These are phyloP conservation scores for Collybia sp. DNA, from an alignment of 768 basidiomycete genomes.

Conservation along the genomic window DNA sequence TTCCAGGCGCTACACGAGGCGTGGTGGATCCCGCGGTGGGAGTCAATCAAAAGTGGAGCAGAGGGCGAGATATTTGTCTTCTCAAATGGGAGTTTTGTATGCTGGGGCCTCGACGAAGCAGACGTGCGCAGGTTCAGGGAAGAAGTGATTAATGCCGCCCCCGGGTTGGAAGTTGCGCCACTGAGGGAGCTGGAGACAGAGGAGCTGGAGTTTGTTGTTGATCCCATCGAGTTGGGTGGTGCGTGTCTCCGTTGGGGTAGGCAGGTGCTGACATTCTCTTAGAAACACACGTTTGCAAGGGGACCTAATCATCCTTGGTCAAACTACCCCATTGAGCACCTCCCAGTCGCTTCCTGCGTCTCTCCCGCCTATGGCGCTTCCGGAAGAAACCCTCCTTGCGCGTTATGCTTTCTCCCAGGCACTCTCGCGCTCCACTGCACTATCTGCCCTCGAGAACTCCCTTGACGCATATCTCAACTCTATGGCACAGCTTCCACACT, in stretches of 20 bases:
- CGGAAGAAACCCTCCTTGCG: constrained; percentile 70
- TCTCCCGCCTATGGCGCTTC: constrained; percentile 51
- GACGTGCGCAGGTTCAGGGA: constrained; percentile 66
- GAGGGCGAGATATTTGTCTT: constrained; percentile 89
- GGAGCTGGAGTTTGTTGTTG: constrained; percentile 89
- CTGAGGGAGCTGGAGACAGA: constrained; percentile 76
- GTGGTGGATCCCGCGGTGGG: constrained; percentile 78
- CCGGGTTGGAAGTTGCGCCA: constrained; percentile 57
- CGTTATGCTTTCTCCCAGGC: constrained; percentile 93
- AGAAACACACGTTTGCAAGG: constrained; percentile 88
- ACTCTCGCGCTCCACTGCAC: constrained; percentile 81
- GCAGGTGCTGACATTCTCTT: constrained; percentile 8
- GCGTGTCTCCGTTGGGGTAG: constrained; percentile 10
- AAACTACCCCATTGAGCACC: constrained; percentile 54
- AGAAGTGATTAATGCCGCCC: constrained; percentile 51
- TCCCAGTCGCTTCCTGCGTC: constrained; percentile 37
- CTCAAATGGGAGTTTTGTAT: constrained; percentile 83
- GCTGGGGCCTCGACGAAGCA: constrained; percentile 80
- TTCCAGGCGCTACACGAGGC: constrained; percentile 67
- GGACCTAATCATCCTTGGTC: constrained; percentile 86
- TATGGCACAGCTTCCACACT: constrained; percentile 74
- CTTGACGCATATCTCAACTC: constrained; percentile 81
- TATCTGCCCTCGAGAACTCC: constrained; percentile 83
- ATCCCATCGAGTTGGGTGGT: constrained; percentile 76
- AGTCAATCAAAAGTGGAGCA: constrained; percentile 29